Percentiles rank a stretch among this genome's conserved stretches.
phyloP scores from a whole-genome alignment of 2,329 filamentous ascomycete genomes.

The Claviceps purpurea region DNA sequence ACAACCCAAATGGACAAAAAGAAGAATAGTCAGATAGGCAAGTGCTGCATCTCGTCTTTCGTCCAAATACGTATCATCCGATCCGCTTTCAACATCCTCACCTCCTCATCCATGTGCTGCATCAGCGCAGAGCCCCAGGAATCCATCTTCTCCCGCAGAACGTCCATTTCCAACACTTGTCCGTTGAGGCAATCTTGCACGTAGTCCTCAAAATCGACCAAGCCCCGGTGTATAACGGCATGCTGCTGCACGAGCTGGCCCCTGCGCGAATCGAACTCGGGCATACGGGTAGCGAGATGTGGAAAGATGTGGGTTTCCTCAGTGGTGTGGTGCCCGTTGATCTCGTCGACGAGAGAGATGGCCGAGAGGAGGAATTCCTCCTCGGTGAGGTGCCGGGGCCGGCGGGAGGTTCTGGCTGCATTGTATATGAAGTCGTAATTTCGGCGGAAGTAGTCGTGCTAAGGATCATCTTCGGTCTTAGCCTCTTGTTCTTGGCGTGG shows the following conservation, averaged over 20 bases:
- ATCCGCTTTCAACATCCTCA: slow-evolving; percentile 62
- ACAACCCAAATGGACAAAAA: not conserved
- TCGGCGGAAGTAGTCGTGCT: slow-evolving; percentile 66
- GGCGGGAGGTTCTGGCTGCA: slow-evolving; percentile 45
- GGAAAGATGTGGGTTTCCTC: slow-evolving; percentile 78
- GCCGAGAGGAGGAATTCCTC: slow-evolving; percentile 55
- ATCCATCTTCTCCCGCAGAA: slow-evolving; percentile 62
- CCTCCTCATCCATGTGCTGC: slow-evolving; percentile 76
- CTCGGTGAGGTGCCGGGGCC: slow-evolving; percentile 51
- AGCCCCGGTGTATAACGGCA: slow-evolving; percentile 60
- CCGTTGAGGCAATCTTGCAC: slow-evolving; percentile 47
- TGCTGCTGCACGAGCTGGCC: slow-evolving; percentile 63
- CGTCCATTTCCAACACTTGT: slow-evolving; percentile 37
- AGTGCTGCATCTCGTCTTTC: slow-evolving; percentile 54
- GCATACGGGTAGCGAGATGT: slow-evolving; percentile 61
- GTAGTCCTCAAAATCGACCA: slow-evolving; percentile 56
- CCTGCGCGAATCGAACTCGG: slow-evolving; percentile 47
- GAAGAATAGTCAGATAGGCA: slow-evolving; percentile 45
- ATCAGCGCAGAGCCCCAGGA: slow-evolving; percentile 66
- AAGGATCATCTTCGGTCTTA: not conserved
- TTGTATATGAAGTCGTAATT: slow-evolving; percentile 60
- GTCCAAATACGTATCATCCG: slow-evolving; percentile 83
- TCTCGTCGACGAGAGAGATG: slow-evolving; percentile 54
- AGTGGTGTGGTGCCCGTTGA: slow-evolving; percentile 69
- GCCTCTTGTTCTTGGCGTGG: not conserved